These are phyloP conservation scores for Aechmea fasciata DNA, from an alignment of 176 grass and related monocot species.

Conservation along the genomic window DNA sequence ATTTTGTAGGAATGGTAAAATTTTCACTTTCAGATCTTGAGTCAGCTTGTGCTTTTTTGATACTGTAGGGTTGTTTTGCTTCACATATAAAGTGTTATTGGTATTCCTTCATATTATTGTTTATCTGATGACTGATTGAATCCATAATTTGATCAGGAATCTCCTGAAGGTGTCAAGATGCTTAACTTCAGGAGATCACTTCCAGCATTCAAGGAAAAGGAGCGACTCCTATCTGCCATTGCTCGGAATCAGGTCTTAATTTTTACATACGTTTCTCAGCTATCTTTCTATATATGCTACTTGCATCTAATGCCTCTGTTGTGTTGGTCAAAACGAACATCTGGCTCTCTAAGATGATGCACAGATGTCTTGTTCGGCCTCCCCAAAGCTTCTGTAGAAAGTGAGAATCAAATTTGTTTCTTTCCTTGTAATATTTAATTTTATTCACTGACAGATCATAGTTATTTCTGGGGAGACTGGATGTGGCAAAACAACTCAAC, in stretches of 20 bases:
- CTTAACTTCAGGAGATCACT: conserved; percentile 73
- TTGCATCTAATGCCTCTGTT: no score
- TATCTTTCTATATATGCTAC: neutral
- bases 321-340: no score
- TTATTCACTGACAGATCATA: conserved; percentile 44
- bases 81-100: neutral
- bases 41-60: no score
- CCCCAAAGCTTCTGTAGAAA: no score
- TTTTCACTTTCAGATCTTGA: no score
- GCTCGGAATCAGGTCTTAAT: conserved; percentile 80
- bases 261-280: neutral
- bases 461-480: conserved; percentile 93
- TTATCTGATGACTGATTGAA: neutral
- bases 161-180: conserved; percentile 77
- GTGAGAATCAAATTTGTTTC: no score
- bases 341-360: no score
- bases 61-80: neutral
- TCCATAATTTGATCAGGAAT: conserved; percentile 41
- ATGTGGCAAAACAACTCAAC: conserved; percentile 94
- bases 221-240: conserved; percentile 79
- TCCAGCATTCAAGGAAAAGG: conserved; percentile 86
- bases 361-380: no score
- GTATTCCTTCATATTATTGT: neutral
- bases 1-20: no score
- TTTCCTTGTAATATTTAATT: neutral